Base-by-base conservation (phyloP, 2,329 filamentous ascomycete genomes). In the Fusarium burgessii region DNA sequence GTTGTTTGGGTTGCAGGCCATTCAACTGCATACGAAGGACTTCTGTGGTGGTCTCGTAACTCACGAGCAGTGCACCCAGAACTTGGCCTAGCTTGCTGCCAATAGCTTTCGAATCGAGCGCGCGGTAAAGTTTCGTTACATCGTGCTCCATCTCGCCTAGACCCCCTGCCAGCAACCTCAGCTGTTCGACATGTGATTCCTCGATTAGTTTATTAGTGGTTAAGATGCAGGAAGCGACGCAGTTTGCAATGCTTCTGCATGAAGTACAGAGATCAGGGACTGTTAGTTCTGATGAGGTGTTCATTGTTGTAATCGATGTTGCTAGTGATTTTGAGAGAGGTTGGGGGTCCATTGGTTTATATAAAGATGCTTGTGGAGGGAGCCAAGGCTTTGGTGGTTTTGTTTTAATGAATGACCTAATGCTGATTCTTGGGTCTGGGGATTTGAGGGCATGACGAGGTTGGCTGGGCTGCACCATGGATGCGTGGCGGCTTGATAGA, bases 381-480 rank as follows among this genome's bases (percentile, higher is more conserved):
- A 57, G 43, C 54, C 33, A 57, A 38, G 10, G 9, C 32, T 15
- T 55, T 29, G 29, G 10, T 29, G 7, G 29, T 29, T 29, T 11
- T 29, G 7, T 6, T 29, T 7, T 29, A 29, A 29, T 11, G 29
- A 29, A 29, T 29, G 29, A 29, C 29, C 29, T 9, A 7, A 29
- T 29, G 29, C 29, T 29, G 29, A 29, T 11, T 29, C 23, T 29
- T 29, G 29, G 29, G 8, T 29, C 29, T 2, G 29, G 29, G 29
- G 29, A 29, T 29, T 8, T 29, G 29, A 29, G 5, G 29, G 10
- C 29, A 45, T 38, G 54, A 50, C 33, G 23, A 25, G 20, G n/a
- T 29, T 47, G 23, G 29, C 54, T 51, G 42, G 54, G 43, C 5
- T 20, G 25, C 15, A n/a, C 42, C 42, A 57, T 50, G 25, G 42